Percentiles rank a stretch among this genome's conserved stretches.
These are phyloP conservation scores for Mycoemilia scoparia DNA, from an alignment of 192 early-diverging fungal genomes.

Conservation along the genomic window DNA sequence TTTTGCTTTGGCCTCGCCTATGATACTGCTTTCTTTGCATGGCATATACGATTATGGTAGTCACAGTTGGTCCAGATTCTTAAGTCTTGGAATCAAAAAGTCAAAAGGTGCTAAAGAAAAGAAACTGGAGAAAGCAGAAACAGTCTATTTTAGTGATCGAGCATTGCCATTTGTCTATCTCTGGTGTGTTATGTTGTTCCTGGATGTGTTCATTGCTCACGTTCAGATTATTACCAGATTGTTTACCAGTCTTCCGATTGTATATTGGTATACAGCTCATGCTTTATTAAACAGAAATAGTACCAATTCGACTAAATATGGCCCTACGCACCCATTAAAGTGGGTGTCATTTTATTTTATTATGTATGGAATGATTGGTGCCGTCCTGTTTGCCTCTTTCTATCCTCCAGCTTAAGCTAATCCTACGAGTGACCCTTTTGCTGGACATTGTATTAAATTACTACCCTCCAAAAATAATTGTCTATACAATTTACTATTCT, in stretches of 20 bases:
- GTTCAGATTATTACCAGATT: constrained; percentile 81
- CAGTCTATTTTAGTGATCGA: constrained; percentile 4
- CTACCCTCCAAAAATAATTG: too few relatives aligned
- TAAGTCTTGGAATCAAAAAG: constrained; percentile 35
- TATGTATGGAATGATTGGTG: constrained; percentile 52
- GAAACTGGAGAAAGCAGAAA: not conserved
- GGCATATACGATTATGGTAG: constrained; percentile 38
- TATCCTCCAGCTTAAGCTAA: constrained; percentile 72
- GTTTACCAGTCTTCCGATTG: constrained; percentile 55
- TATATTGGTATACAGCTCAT: constrained; percentile 68
- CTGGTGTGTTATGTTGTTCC: constrained; percentile 40
- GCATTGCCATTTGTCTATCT: constrained; percentile 47
- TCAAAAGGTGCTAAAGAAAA: not conserved
- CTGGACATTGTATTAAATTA: too few relatives aligned
- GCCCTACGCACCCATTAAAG: not conserved
- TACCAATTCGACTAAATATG: too few relatives aligned
- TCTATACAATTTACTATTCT: too few relatives aligned
- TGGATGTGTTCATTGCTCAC: constrained; percentile 58
- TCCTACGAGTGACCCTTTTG: too few relatives aligned
- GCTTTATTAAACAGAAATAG: not conserved
- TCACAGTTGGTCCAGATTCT: constrained; percentile 30
- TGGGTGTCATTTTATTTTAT: constrained; percentile 40
- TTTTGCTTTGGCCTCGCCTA: constrained; percentile 70
- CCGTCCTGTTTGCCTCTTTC: constrained; percentile 72
- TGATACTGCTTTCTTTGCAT: constrained; percentile 39